Base-by-base conservation (phyloP, 805 yeast species). In the Isabelozyma rhagii region DNA sequence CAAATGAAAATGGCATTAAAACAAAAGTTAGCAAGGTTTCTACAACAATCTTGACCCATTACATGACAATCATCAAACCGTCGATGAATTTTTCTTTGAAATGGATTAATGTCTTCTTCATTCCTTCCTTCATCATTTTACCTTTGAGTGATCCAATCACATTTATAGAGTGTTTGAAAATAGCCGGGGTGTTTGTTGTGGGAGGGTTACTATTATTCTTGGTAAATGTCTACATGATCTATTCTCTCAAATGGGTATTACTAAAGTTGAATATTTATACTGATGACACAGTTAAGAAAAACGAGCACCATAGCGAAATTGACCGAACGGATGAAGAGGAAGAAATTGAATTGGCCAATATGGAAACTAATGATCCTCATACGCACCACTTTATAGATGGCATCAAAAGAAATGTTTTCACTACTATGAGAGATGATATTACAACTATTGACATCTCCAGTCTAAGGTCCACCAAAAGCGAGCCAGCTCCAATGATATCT, bases 91-190 rank as follows among this genome's bases (percentile, higher is more conserved):
- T 86, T 62, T 74, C 85, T 1, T 71, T 87, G 45, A 75, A 85
- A 48, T 87, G 94, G 93, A 88, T 88, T 67, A 86, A 85, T 61
- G 77, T 85, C 5, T 86, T 84, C 60, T 88, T 87, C 72, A 82
- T 89, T 0, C 93, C 94, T 0, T 83, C 91, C 0, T 87, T 88
- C 60, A 81, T 87, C 38, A 79, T 84, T 0, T 73, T 87, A 34
- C 93, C 93, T 0, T 72, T 87, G 47, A 79, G 89, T 10, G 77
- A 79, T n/a, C 78, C 79, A 52, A 83, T 88, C 44, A 72, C 84
- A 14, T 84, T 83, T 41, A 78, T 76, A 18, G 93, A 87, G 56
- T 88, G 89, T 9, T 71, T 85, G 56, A 83, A 83, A 46, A 87
- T 87, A 38, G 89, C 87, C 0, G 93, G 84, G 0, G 87, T 87